phyloP scores from a whole-genome alignment of 345 rosid species.

The Carallia brachiata region DNA sequence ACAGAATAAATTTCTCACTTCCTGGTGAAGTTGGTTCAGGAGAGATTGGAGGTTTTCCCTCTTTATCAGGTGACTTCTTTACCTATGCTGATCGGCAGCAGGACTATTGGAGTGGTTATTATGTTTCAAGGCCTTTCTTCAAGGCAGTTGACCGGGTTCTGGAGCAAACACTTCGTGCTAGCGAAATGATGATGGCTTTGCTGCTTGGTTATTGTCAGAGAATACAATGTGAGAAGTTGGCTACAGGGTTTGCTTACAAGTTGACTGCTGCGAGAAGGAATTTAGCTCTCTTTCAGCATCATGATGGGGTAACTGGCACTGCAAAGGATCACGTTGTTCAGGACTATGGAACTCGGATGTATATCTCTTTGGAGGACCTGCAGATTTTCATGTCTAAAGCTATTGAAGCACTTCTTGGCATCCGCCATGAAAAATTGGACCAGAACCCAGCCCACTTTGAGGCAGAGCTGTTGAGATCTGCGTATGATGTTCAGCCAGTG shows the following conservation, averaged over 20 bases:
- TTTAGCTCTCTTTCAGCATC: slow-evolving; percentile 98
- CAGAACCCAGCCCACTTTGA: slow-evolving; percentile 70
- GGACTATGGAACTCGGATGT: slow-evolving; percentile 92
- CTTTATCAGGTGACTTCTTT: slow-evolving; percentile 95
- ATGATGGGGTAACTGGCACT: slow-evolving; percentile 97
- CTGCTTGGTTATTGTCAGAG: slow-evolving; percentile 87
- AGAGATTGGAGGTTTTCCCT: slow-evolving; percentile 84
- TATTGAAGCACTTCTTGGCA: slow-evolving; percentile 78
- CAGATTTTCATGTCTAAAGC: slow-evolving; percentile 97
- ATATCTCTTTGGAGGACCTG: slow-evolving; percentile 83
- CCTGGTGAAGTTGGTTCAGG: slow-evolving; percentile 82
- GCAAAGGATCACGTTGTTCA: slow-evolving; percentile 91
- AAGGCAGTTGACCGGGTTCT: slow-evolving; percentile 97
- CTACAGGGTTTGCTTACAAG: slow-evolving; percentile 68
- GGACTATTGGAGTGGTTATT: slow-evolving; percentile 99
- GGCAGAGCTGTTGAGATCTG: slow-evolving; percentile 77
- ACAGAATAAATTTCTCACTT: slow-evolving; percentile 72
- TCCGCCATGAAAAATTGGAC: slow-evolving; percentile 78
- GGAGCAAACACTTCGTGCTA: slow-evolving; percentile 84
- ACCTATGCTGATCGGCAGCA: slow-evolving; percentile 91
- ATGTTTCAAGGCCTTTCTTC: slow-evolving; percentile 95
- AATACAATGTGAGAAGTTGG: slow-evolving; percentile 80
- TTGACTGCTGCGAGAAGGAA: slow-evolving; percentile 95
- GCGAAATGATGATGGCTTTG: slow-evolving; percentile 87
- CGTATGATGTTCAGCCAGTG: slow-evolving; percentile 76